These are phyloP conservation scores for Claviceps purpurea DNA, from an alignment of 2,329 filamentous ascomycete genomes.

Conservation along the genomic window DNA sequence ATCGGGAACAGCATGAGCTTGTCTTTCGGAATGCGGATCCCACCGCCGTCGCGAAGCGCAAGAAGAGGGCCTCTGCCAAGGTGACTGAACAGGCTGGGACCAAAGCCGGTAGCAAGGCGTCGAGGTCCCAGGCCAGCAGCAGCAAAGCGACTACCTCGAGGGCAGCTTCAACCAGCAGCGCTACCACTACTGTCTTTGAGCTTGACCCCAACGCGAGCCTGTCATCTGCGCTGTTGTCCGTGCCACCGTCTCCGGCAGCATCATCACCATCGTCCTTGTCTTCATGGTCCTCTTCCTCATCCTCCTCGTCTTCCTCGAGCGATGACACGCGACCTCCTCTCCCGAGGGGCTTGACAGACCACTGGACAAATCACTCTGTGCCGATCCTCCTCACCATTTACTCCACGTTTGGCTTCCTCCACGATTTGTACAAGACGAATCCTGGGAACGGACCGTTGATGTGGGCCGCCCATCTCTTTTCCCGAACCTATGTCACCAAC, in stretches of 20 bases:
- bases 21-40: conserved; percentile 24
- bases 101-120: not conserved
- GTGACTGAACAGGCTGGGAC: not conserved
- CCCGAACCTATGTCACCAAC: conserved; percentile 26
- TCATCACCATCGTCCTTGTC: not conserved
- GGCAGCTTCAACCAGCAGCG: not conserved
- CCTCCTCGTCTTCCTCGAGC: not conserved
- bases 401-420: conserved; percentile 21
- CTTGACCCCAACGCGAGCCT: not conserved
- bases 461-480: conserved; percentile 26
- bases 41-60: conserved; percentile 16
- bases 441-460: conserved; percentile 21
- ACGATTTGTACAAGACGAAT: conserved; percentile 14
- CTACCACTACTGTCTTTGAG: conserved; percentile 3
- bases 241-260: not conserved
- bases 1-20: conserved; percentile 25
- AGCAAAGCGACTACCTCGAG: not conserved
- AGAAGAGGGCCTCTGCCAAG: conserved; percentile 12
- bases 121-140: not conserved
- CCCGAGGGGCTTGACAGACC: conserved; percentile 16
- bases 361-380: conserved; percentile 26
- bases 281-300: not conserved
- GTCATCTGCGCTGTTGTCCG: not conserved
- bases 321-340: conserved; percentile 6
- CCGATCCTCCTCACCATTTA: conserved; percentile 27